Evolutionary conservation across 2,329 filamentous ascomycete species (phyloP), one percentile per base, ranked within the genome.

Genomic region (Colletotrichum horii): DNA sequence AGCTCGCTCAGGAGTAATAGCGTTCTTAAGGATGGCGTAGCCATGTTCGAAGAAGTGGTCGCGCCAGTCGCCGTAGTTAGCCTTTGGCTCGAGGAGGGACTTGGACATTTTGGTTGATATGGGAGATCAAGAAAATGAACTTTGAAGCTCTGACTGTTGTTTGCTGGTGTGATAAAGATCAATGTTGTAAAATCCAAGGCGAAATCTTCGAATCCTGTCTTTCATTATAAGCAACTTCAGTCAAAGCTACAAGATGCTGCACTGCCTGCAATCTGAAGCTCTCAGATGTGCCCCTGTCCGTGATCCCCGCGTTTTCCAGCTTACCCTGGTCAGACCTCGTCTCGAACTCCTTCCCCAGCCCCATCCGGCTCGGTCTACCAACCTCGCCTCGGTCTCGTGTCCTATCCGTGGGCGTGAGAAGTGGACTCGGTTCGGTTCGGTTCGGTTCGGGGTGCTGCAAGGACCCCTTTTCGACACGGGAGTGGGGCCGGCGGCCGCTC

Each of bases 11-110:
- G 77, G 77, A 30, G 79, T 78, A 71, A 88, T 83, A 43, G 82
- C 84, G 61, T 80, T 79, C 76, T 86, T 87, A 75, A 88, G 80
- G n/a, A 88, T 78, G 11, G 83, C 83, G 74, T 80, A 87, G 36
- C 86, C 87, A 70, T 87, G 79, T 52, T 81, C 79, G 77, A 84
- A 81, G 72, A 88, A 85, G 43, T 87, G 85, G 70, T 87, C 85
- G 11, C 86, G 83, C 85, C 85, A 88, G 78, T 73, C 56, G 22
- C 71, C 71, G 38, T 73, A 64, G 65, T 62, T 38, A 24, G 71
- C 24, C 56, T 64, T 73, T 19, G 71, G 38, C 9, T 28, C 67
- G 24, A 73, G 38, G 56, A 73, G 71, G 16, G 38, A 34, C 28
- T 62, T 70, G 2, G 71, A 60, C 66, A 69, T 70, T n/a, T 24